A percentile compares a stretch with the other conserved stretches of the same genome.
These are phyloP conservation scores for Teunomyces tritomae DNA, from an alignment of 805 yeast genomes.

Conservation along the genomic window DNA sequence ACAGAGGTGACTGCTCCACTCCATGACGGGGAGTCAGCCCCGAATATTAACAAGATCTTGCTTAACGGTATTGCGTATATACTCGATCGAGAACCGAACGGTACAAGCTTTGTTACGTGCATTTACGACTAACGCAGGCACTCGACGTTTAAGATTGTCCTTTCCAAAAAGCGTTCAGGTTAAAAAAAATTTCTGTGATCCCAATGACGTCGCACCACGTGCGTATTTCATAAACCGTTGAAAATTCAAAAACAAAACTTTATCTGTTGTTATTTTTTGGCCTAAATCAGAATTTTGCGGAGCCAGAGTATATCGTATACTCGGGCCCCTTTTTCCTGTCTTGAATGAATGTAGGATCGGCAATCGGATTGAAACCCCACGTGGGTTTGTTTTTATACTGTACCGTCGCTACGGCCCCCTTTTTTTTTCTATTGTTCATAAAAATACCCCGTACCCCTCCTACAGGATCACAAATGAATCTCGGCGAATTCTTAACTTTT, in stretches of 20 bases:
- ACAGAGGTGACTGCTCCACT: conserved; percentile 23
- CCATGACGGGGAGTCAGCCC: conserved; percentile 36
- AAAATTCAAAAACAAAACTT: neutral
- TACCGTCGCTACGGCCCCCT: too few species aligned
- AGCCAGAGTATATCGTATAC: neutral
- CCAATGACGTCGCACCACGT: neutral
- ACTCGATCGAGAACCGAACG: conserved; percentile 38
- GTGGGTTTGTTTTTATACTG: too few species aligned
- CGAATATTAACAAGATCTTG: conserved; percentile 15
- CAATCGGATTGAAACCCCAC: too few species aligned
- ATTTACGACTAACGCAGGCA: conserved; percentile 16
- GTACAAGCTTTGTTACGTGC: conserved; percentile 35
- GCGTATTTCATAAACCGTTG: neutral
- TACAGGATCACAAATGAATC: too few species aligned
- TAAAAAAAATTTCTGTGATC: neutral
- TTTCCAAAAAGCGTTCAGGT: too few species aligned
- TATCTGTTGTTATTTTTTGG: neutral
- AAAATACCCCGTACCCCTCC: too few species aligned
- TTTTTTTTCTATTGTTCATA: too few species aligned
- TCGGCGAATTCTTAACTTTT: too few species aligned
- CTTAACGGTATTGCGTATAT: conserved; percentile 35
- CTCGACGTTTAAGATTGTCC: neutral
- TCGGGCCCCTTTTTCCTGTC: neutral
- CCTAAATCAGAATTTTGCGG: neutral
- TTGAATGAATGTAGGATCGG: too few species aligned